Evolutionary conservation across 2,329 filamentous ascomycete genomes (phyloP).

Genomic region (Whalleya microplaca): DNA sequence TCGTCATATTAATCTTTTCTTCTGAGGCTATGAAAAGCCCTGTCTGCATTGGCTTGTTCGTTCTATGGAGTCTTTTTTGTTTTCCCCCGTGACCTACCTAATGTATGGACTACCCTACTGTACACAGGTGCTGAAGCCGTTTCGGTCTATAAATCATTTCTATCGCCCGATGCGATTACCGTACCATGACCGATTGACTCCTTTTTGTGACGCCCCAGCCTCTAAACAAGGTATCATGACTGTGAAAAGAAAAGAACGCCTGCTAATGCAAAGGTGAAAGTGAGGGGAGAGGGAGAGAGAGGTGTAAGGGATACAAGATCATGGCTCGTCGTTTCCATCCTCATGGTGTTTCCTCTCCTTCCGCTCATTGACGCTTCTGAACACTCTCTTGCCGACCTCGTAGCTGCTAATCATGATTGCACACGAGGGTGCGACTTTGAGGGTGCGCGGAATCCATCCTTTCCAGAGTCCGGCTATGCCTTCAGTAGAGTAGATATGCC

Average conservation of each 20-base stretch:
- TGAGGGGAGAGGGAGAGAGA: constrained; percentile 24
- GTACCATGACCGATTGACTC: constrained; percentile 8
- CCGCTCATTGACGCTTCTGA: constrained; percentile 71
- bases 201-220: constrained; percentile 12
- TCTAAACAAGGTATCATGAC: constrained; percentile 36
- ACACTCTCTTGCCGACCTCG: constrained; percentile 91
- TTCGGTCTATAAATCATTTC: background rate
- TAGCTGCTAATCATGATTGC: constrained; percentile 99
- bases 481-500: constrained; percentile 88
- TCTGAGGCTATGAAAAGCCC: background rate
- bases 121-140: background rate
- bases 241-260: constrained; percentile 34
- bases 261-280: constrained; percentile 32
- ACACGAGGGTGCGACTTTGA: constrained; percentile 95
- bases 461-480: constrained; percentile 81
- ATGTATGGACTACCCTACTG: background rate
- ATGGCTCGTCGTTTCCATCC: constrained; percentile 14
- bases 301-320: constrained; percentile 1
- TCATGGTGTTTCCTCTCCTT: constrained; percentile 34
- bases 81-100: background rate
- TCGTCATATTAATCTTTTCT: constrained; percentile 1
- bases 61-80: background rate
- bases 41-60: background rate
- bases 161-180: background rate
- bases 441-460: constrained; percentile 87